A percentile compares a stretch with the other conserved stretches of the same genome.
Conservation (phyloP, 768 basidiomycete genomes). For the Rhodosporidiobolus sp. region DNA sequence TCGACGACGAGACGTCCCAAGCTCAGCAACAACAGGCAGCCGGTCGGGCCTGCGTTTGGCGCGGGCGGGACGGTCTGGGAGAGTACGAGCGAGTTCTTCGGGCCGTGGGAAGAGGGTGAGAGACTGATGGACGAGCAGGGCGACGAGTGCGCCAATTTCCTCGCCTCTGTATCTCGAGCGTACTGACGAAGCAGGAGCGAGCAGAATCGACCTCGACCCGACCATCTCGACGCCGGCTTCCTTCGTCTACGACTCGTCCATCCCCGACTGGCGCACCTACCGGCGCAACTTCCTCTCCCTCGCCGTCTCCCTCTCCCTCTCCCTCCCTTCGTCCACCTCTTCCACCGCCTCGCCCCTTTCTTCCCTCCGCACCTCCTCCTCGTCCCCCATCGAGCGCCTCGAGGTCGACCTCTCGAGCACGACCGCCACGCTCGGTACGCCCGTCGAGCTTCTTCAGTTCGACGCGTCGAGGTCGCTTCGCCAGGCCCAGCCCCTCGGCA, state of each 20-base stretch:
- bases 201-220: background rate
- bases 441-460: slow-evolving; percentile 22
- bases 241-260: background rate
- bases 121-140: background rate
- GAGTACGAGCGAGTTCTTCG: background rate
- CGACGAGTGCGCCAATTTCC: background rate
- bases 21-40: no score
- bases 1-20: no score
- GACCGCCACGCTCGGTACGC: background rate
- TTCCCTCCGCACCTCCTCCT: background rate
- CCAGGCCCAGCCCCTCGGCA: background rate
- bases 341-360: background rate
- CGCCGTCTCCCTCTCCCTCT: background rate
- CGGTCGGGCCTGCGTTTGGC: no score
- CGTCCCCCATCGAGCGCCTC: background rate
- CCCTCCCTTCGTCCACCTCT: background rate
- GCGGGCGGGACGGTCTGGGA: background rate
- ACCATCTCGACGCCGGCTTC: background rate
- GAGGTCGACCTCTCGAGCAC: background rate
- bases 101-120: background rate
- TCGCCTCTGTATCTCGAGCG: background rate
- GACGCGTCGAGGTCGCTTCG: background rate
- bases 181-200: background rate
- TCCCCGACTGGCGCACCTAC: slow-evolving; percentile 6
- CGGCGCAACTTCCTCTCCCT: slow-evolving; percentile 19